Percentiles rank a stretch among this genome's conserved stretches.
phyloP scores from a whole-genome alignment of 495 filamentous ascomycete species.

The Xylaria grammica region DNA sequence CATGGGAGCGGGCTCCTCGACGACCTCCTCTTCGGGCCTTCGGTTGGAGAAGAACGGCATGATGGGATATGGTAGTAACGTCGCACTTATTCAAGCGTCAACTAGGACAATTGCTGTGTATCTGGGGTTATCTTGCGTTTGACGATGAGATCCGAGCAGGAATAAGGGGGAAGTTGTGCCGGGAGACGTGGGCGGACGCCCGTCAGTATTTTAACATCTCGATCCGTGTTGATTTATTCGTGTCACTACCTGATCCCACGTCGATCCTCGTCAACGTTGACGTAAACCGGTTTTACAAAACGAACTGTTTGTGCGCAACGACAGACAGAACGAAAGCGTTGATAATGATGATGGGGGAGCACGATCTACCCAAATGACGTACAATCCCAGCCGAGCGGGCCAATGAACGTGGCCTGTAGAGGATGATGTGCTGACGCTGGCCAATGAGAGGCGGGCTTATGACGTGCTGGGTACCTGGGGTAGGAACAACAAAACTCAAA shows the following conservation, averaged over 20 bases:
- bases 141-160: not conserved
- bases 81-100: not conserved
- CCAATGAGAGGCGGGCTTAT: slow-evolving; percentile 16
- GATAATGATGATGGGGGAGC: slow-evolving; percentile 3
- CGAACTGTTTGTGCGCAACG: not conserved
- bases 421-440: not conserved
- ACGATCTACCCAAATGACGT: slow-evolving; percentile 21
- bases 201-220: slow-evolving; percentile 17
- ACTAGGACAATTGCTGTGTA: not conserved
- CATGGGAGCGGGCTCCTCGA: slow-evolving; percentile 39
- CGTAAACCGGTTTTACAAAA: slow-evolving; percentile 10
- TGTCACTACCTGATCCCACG: slow-evolving; percentile 1
- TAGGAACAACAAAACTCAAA: too few species aligned
- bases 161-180: not conserved
- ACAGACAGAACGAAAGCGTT: not conserved
- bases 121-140: not conserved
- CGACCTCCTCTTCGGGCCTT: slow-evolving; percentile 40
- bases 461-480: too few species aligned
- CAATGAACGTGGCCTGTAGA: slow-evolving; percentile 6
- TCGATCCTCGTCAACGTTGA: slow-evolving; percentile 5
- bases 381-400: slow-evolving; percentile 4
- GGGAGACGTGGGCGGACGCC: not conserved
- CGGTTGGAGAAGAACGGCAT: slow-evolving; percentile 58
- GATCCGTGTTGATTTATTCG: not conserved
- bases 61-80: slow-evolving; percentile 23